Evolutionary conservation across 2,329 filamentous ascomycete species (phyloP).

Genomic region (Periconia sp.): DNA sequence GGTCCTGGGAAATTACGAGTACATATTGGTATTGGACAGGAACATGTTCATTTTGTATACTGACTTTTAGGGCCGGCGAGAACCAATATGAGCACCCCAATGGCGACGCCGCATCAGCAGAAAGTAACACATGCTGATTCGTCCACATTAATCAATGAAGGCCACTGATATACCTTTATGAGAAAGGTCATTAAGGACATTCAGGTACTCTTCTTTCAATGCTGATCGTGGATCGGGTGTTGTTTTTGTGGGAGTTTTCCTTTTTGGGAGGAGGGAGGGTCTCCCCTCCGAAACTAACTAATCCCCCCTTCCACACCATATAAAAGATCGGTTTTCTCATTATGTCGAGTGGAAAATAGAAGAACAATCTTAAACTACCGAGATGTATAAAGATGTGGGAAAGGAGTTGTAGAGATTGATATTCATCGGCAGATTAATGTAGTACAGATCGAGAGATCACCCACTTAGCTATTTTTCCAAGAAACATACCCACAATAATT

Average conservation of each 20-base stretch:
- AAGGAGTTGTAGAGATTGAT: too few relatives aligned
- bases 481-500: background rate
- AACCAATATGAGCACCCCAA: constrained; percentile 34
- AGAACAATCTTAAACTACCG: too few relatives aligned
- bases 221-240: too few relatives aligned
- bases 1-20: background rate
- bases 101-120: constrained; percentile 32
- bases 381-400: too few relatives aligned
- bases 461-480: background rate
- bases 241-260: too few relatives aligned
- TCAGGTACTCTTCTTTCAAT: background rate
- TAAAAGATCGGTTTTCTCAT: too few relatives aligned
- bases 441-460: background rate
- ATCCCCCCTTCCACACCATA: too few relatives aligned
- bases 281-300: too few relatives aligned
- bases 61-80: background rate
- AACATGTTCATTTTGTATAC: background rate
- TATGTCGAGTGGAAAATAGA: too few relatives aligned
- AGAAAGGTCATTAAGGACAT: background rate
- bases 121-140: constrained; percentile 5
- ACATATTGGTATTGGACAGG: background rate
- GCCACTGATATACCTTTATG: background rate
- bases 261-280: too few relatives aligned
- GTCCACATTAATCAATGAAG: background rate
- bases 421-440: background rate